Percentiles rank a stretch among this genome's conserved stretches.
These are phyloP conservation scores for Phoma herbarum DNA, from an alignment of 2,329 filamentous ascomycete genomes.

Conservation along the genomic window DNA sequence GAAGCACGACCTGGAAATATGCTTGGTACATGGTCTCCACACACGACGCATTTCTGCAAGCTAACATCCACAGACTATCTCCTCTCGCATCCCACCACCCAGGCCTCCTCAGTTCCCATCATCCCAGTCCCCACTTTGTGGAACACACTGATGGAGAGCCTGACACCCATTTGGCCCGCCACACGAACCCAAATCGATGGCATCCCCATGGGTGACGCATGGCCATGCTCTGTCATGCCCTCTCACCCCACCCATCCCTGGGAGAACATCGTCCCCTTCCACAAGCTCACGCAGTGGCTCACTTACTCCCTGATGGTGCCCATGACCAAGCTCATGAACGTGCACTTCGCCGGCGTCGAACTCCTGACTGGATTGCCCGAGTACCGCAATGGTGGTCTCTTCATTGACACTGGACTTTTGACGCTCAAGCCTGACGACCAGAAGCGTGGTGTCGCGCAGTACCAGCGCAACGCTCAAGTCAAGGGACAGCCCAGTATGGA, in stretches of 20 bases:
- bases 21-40: constrained; percentile 70
- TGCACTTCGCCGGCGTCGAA: constrained; percentile 82
- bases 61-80: constrained; percentile 74
- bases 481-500: constrained; percentile 76
- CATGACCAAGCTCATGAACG: constrained; percentile 77
- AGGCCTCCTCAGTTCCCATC: constrained; percentile 87
- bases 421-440: constrained; percentile 75
- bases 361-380: constrained; percentile 88
- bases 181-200: constrained; percentile 89
- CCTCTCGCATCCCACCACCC: constrained; percentile 88
- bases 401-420: constrained; percentile 83
- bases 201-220: constrained; percentile 88
- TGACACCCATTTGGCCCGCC: constrained; percentile 87
- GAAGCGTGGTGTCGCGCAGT: constrained; percentile 75
- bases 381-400: constrained; percentile 89
- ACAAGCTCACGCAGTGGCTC: constrained; percentile 91
- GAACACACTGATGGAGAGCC: constrained; percentile 86
- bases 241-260: constrained; percentile 72
- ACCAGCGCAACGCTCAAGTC: constrained; percentile 73
- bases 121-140: constrained; percentile 88
- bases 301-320: constrained; percentile 93
- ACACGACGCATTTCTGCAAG: background rate
- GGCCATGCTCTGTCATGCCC: constrained; percentile 90
- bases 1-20: constrained; percentile 91
- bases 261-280: constrained; percentile 88